These are phyloP conservation scores for Cercospora brassicicola DNA, from an alignment of 2,329 filamentous ascomycete species.

Conservation along the genomic window DNA sequence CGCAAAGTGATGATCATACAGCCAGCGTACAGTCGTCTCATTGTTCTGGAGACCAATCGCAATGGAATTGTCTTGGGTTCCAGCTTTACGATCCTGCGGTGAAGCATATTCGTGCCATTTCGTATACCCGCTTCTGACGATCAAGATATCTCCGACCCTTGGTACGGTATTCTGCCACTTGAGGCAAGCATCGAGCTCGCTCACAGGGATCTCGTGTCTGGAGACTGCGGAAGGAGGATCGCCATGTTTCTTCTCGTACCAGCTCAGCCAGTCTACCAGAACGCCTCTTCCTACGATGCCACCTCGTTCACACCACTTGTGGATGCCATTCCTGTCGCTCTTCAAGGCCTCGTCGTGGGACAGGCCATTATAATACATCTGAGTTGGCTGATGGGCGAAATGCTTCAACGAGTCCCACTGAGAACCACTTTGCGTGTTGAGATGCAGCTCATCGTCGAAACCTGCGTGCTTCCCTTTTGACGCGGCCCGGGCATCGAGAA, in stretches of 20 bases:
- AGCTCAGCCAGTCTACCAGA: conserved; percentile 54
- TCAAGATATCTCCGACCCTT: conserved; percentile 57
- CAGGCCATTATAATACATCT: conserved; percentile 38
- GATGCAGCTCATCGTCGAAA: conserved; percentile 60
- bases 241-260: conserved; percentile 27
- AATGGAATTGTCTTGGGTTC: conserved; percentile 1
- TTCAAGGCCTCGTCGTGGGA: conserved; percentile 42
- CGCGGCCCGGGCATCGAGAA: conserved; percentile 11
- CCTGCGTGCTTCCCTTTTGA: conserved; percentile 46
- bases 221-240: conserved; percentile 3
- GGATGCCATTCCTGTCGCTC: conserved; percentile 45
- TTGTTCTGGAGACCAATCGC: conserved; percentile 10
- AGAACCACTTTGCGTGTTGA: conserved; percentile 30
- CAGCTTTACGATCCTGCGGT: conserved; percentile 4
- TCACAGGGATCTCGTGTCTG: conserved; percentile 9
- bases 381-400: conserved; percentile 51
- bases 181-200: conserved; percentile 39
- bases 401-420: conserved; percentile 56
- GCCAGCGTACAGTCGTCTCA: conserved; percentile 14
- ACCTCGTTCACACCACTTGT: conserved; percentile 48
- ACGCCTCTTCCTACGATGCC: conserved; percentile 58
- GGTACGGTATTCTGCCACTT: conserved; percentile 50
- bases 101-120: conserved; percentile 30
- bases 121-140: conserved; percentile 54
- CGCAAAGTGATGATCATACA: conserved; percentile 17